phyloP scores from a whole-genome alignment of 2,329 filamentous ascomycete species.

The Chaetomiaceae sp. region DNA sequence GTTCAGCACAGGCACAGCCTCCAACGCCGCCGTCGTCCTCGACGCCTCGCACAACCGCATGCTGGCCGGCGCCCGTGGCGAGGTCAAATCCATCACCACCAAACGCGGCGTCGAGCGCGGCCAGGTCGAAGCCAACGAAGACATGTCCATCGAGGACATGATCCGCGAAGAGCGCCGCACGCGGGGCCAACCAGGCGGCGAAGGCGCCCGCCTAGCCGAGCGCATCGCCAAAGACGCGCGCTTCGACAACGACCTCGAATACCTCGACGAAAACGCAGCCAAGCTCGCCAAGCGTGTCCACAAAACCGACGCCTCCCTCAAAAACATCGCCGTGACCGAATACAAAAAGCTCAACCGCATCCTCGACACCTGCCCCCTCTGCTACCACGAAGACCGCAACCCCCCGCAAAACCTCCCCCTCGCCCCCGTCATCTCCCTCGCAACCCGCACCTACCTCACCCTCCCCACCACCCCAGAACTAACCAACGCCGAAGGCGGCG shows the following conservation, averaged over 20 bases:
- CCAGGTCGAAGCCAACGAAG: conserved; percentile 81
- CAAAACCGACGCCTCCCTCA: conserved; percentile 81
- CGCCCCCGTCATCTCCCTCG: conserved; percentile 81
- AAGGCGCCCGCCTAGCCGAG: conserved; percentile 78
- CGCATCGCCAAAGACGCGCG: conserved; percentile 89
- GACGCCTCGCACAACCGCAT: conserved; percentile 86
- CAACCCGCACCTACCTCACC: conserved; percentile 80
- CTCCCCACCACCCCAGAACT: conserved; percentile 87
- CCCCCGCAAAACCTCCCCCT: conserved; percentile 62
- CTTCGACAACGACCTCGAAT: conserved; percentile 89
- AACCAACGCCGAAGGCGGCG: conserved; percentile 63
- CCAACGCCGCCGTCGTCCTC: conserved; percentile 65
- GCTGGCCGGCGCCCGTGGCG: conserved; percentile 66
- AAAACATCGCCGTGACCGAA: conserved; percentile 79
- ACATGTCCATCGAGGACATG: conserved; percentile 98
- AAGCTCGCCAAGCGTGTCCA: conserved; percentile 84
- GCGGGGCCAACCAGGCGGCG: conserved; percentile 69
- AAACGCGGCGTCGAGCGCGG: conserved; percentile 82
- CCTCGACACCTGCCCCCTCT: conserved; percentile 83
- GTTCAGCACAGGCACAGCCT: conserved; percentile 41
- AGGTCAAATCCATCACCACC: conserved; percentile 73
- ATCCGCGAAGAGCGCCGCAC: conserved; percentile 88
- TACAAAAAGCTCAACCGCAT: conserved; percentile 86
- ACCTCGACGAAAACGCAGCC: conserved; percentile 93
- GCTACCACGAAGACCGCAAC: conserved; percentile 78